A percentile compares a stretch with the other conserved stretches of the same genome.
Evolutionary conservation across 2,329 filamentous ascomycete species (phyloP).

Genomic region (Penicillium capsulatum): DNA sequence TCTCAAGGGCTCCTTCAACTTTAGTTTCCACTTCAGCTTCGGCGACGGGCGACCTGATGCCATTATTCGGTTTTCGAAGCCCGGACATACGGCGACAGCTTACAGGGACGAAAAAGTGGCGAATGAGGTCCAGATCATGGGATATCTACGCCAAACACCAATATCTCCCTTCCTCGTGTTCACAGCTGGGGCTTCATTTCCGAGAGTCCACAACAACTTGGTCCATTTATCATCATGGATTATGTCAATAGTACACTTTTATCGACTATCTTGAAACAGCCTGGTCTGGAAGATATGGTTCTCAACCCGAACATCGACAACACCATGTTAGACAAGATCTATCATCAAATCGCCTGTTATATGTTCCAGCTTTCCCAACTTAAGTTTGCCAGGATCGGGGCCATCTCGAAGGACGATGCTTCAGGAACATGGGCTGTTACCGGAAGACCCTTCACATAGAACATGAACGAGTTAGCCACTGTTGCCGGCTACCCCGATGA

Average conservation of each 20-base stretch:
- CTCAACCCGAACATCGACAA: constrained; percentile 18
- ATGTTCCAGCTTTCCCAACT: constrained; percentile 33
- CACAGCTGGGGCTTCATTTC: constrained; percentile 17
- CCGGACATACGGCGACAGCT: constrained; percentile 15
- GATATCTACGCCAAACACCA: constrained; percentile 18
- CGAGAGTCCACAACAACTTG: constrained; percentile 17
- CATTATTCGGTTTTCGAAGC: constrained; percentile 22
- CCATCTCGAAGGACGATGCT: constrained; percentile 31
- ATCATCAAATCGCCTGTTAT: constrained; percentile 22
- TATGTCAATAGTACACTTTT: constrained; percentile 18
- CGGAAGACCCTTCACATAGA: constrained; percentile 38
- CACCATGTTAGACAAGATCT: constrained; percentile 15
- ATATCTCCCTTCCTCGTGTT: constrained; percentile 20
- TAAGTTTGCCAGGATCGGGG: constrained; percentile 31
- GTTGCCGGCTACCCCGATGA: constrained; percentile 30
- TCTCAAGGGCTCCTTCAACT: constrained; percentile 20
- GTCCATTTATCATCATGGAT: constrained; percentile 25
- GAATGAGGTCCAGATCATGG: constrained; percentile 21
- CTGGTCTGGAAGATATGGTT: constrained; percentile 15
- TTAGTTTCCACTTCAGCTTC: constrained; percentile 21
- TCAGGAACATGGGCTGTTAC: constrained; percentile 30
- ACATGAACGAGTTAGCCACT: constrained; percentile 39
- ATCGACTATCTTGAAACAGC: constrained; percentile 18
- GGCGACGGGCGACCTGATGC: constrained; percentile 15
- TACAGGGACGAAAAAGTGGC: constrained; percentile 17